Conservation (phyloP, 352 stramenopile species). For the Phytophthora hybrid region DNA sequence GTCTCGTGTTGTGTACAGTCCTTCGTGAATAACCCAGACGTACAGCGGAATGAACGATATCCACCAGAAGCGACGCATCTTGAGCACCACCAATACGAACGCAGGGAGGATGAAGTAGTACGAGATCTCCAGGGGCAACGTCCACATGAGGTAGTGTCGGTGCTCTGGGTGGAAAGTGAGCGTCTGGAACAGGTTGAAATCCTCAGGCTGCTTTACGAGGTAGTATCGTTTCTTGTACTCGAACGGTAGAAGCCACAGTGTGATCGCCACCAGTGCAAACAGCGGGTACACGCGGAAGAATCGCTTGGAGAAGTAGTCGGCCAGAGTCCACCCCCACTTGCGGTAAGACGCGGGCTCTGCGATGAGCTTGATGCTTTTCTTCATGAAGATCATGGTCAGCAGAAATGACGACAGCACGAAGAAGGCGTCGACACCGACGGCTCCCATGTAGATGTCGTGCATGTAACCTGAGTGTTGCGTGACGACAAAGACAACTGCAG, state of each 20-base stretch:
- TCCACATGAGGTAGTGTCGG: constrained; percentile 22
- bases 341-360: constrained; percentile 1
- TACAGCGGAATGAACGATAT: constrained; percentile 4
- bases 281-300: constrained; percentile 27
- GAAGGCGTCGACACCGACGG: constrained; percentile 20
- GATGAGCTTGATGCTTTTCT: constrained; percentile 26
- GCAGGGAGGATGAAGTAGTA: constrained; percentile 25
- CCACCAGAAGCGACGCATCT: constrained; percentile 19
- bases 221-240: constrained; percentile 19
- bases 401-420: constrained; percentile 32
- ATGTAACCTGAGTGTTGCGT: constrained; percentile 12
- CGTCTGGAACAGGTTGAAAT: constrained; percentile 14
- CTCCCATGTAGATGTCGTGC: constrained; percentile 11
- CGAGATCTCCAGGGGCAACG: constrained; percentile 22
- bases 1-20: constrained; percentile 5
- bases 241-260: constrained; percentile 18
- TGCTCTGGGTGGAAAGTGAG: constrained; percentile 20
- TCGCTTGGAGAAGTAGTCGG: constrained; percentile 25
- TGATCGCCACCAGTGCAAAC: constrained; percentile 9
- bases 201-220: not conserved
- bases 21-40: constrained; percentile 21
- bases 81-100: constrained; percentile 13
- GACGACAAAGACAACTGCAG: constrained; percentile 13
- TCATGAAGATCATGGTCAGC: constrained; percentile 31
- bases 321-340: constrained; percentile 15